Base-by-base conservation (phyloP, 257 asterid genomes). In the Nicotiana noctiflora region DNA sequence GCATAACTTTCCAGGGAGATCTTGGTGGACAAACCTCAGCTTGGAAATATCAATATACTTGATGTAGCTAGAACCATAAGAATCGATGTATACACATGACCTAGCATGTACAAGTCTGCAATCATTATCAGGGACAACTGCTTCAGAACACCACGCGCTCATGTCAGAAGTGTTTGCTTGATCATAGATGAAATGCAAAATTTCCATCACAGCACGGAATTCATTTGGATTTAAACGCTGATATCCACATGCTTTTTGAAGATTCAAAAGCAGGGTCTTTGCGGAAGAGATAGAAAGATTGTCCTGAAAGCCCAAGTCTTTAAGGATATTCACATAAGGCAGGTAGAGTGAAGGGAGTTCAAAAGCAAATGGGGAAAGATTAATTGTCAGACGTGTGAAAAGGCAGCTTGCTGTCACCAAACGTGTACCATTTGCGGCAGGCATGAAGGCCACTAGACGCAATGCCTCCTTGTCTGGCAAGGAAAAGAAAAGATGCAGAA, bases 351-450 rank as follows among this genome's bases (percentile, higher is more conserved):
- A 82, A 85, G 98, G 93, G 83, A 95, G 98, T 84, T 95, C 98
- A 85, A 95, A 95, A 64, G 97, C 97, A 84, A 95, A 95, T 56
- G 98, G 98, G 86, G 98, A 93, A 63, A 95, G 91, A 87, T 91
- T 92, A 77, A 95, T 86, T 14, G 97, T 86, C 91, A 95, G 82
- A 65, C 94, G 97, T 59, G 97, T 93, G 86, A 91, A 95, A 81
- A 95, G 98, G 82, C 95, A 93, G 84, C 88, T 91, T 70, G 97
- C 94, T 75, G 88, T 91, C 89, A 93, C 98, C 89, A 95, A 84
- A 55, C 98, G 98, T 51, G 98, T 95, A 81, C 98, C 95, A 85
- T 95, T 95, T 79, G 98, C 98, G 80, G 95, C 98, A 68, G 98
- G 98, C 85, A 93, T 82, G 89, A 93, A 95, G 79, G 98, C 97